Evolutionary conservation across 2,329 filamentous ascomycete species (phyloP).

Genomic region (Alternaria panax): DNA sequence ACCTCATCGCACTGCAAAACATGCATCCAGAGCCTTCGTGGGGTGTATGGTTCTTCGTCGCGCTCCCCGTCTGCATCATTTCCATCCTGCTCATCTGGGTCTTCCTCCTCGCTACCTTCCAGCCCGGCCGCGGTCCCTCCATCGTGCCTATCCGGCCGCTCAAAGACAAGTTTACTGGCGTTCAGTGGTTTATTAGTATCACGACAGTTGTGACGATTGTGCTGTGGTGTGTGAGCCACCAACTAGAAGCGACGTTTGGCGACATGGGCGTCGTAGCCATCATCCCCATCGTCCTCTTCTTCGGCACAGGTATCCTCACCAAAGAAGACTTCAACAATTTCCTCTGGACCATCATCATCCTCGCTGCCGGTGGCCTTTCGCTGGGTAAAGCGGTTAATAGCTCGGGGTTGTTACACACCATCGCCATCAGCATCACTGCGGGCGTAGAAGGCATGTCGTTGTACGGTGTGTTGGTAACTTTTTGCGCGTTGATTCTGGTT

Average conservation of each 20-base stretch:
- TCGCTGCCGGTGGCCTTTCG: constrained; percentile 90
- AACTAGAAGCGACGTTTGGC: constrained; percentile 85
- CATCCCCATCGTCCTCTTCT: constrained; percentile 94
- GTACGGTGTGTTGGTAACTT: constrained; percentile 86
- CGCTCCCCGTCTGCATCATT: constrained; percentile 89
- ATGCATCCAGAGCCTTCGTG: constrained; percentile 92
- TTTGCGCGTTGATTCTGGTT: constrained; percentile 82
- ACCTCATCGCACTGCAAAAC: constrained; percentile 94
- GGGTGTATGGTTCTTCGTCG: constrained; percentile 97
- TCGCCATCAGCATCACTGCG: constrained; percentile 78
- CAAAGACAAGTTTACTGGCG: constrained; percentile 83
- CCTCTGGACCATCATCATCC: constrained; percentile 99
- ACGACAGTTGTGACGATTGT: constrained; percentile 85
- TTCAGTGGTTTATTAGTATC: constrained; percentile 90
- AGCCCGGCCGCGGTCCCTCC: constrained; percentile 81
- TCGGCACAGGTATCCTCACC: constrained; percentile 92
- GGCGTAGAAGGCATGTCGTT: constrained; percentile 79
- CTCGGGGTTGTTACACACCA: constrained; percentile 87
- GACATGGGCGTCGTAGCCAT: constrained; percentile 99
- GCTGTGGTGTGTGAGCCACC: constrained; percentile 92
- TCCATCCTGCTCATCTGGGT: constrained; percentile 90
- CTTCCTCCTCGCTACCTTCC: constrained; percentile 83
- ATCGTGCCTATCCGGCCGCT: constrained; percentile 92
- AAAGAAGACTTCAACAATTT: constrained; percentile 99
- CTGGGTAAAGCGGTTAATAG: constrained; percentile 94